Evolutionary conservation across 352 stramenopile genomes (phyloP).

Genomic region (Pythium aquatile): DNA sequence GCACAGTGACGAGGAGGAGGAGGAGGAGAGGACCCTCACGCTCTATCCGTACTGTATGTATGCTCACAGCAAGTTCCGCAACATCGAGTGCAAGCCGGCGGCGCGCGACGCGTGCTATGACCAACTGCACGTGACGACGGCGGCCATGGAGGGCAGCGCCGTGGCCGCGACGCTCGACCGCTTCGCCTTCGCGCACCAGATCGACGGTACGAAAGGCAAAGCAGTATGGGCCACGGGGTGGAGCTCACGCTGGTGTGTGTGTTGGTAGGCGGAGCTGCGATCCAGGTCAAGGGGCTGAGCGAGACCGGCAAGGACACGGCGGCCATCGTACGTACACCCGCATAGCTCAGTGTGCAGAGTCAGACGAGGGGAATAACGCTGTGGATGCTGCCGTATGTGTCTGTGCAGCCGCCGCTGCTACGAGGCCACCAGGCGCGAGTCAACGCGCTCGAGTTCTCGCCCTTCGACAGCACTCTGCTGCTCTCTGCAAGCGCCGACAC

Average conservation of each 20-base stretch:
- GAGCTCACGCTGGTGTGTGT: not conserved
- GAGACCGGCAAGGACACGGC: constrained; percentile 42
- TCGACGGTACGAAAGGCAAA: constrained; percentile 35
- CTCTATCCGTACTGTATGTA: not conserved
- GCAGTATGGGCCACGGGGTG: not conserved
- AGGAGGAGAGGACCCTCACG: too few relatives aligned
- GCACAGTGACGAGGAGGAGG: too few relatives aligned
- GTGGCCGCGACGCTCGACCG: constrained; percentile 39
- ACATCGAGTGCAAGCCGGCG: constrained; percentile 59
- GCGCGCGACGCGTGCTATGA: constrained; percentile 60
- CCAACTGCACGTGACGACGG: constrained; percentile 54
- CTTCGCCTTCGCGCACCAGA: constrained; percentile 67
- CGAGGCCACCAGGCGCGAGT: constrained; percentile 58
- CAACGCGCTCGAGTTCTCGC: constrained; percentile 62
- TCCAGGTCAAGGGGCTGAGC: constrained; percentile 56
- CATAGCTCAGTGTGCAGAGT: not conserved
- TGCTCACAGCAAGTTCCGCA: constrained; percentile 72
- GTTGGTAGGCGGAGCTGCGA: constrained; percentile 40
- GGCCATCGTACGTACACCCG: constrained; percentile 23
- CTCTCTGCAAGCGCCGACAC: constrained; percentile 55
- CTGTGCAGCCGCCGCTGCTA: constrained; percentile 49
- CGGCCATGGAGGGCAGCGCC: constrained; percentile 45
- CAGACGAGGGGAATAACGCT: too few relatives aligned
- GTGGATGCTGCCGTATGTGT: not conserved
- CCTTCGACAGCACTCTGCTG: constrained; percentile 50